phyloP scores from a whole-genome alignment of 2,329 filamentous ascomycete species.

The Colletotrichum lentis region DNA sequence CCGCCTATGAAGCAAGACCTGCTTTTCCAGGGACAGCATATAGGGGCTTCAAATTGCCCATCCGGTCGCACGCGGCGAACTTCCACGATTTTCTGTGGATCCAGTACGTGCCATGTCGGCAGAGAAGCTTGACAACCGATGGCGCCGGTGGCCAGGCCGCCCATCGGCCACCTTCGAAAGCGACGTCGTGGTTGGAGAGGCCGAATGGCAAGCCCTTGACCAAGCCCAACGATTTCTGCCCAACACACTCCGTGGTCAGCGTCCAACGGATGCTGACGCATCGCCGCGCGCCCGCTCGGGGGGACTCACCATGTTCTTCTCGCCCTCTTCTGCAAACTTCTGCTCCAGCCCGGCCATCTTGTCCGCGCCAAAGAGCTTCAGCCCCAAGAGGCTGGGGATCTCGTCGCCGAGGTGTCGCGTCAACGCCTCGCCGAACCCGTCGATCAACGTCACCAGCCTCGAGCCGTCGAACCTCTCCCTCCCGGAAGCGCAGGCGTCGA shows the following conservation, averaged over 20 bases:
- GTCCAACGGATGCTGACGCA: background rate
- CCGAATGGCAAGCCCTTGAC: slow-evolving; percentile 37
- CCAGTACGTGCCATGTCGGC: slow-evolving; percentile 38
- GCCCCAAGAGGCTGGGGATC: slow-evolving; percentile 43
- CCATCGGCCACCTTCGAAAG: slow-evolving; percentile 47
- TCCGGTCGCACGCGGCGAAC: slow-evolving; percentile 43
- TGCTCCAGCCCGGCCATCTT: slow-evolving; percentile 40
- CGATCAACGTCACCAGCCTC: slow-evolving; percentile 43
- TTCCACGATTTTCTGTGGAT: slow-evolving; percentile 41
- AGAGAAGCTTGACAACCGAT: slow-evolving; percentile 38
- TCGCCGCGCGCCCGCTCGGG: too few relatives aligned
- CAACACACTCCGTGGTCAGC: background rate
- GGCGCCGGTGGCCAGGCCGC: slow-evolving; percentile 35
- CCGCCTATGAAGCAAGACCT: background rate
- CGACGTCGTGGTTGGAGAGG: slow-evolving; percentile 41
- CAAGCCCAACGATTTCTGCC: slow-evolving; percentile 40
- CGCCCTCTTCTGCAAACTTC: slow-evolving; percentile 35
- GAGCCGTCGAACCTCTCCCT: slow-evolving; percentile 43
- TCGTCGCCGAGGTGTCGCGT: slow-evolving; percentile 47
- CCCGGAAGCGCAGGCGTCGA: slow-evolving; percentile 39
- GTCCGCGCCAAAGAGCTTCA: slow-evolving; percentile 42
- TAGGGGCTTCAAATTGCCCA: slow-evolving; percentile 41
- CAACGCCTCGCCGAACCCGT: slow-evolving; percentile 45
- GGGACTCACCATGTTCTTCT: slow-evolving; percentile 41
- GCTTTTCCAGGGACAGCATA: slow-evolving; percentile 39